Base-by-base conservation (phyloP, 2,329 filamentous ascomycete genomes). In the Stachybotrys echinatus region DNA sequence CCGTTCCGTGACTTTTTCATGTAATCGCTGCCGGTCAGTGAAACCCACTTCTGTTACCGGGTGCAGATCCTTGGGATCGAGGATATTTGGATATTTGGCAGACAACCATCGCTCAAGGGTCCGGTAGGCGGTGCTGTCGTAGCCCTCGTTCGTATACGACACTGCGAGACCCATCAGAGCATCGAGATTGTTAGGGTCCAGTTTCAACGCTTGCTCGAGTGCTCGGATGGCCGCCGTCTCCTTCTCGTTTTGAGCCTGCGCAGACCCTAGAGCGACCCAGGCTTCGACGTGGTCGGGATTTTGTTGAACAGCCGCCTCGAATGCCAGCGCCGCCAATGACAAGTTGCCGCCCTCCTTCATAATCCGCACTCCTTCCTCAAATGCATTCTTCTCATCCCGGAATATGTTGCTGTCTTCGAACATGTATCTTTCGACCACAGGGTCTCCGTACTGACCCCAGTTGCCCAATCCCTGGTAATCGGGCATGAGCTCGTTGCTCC, bases 191-290 rank as follows among this genome's bases (percentile, higher is more conserved):
- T 84, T 85, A 1, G 91, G 86, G 61, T 97, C 92, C 23, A 94
- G 76, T 68, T 92, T 92, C 55, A 96, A 73, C 1, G 92, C 91
- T 65, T 94, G 88, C 69, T 97, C 92, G 52, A 97, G 76, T 3
- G 94, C 94, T 31, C 94, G 86, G 56, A 99, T 96, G 3, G 94
- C 94, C 0, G 94, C 92, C 8, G 90, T 88, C 69, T 99, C 94
- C 73, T 99, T 99, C 70, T 99, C 94, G 68, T 99, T 99, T 68
- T 99, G 94, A 19, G 94, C 94, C 71, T 99, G 94, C 18, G 92
- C 89, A 48, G 87, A 86, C 48, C 94, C 94, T 27, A 99, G 81
- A 61, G 91, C 87, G 10, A 92, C 89, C 94, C 94, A 99, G 3
- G 94, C 94, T 49, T 95, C 88, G 37, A 92, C 84, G 66, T 97